phyloP scores from a whole-genome alignment of 352 stramenopile genomes.

The Phytophthora meadii region DNA sequence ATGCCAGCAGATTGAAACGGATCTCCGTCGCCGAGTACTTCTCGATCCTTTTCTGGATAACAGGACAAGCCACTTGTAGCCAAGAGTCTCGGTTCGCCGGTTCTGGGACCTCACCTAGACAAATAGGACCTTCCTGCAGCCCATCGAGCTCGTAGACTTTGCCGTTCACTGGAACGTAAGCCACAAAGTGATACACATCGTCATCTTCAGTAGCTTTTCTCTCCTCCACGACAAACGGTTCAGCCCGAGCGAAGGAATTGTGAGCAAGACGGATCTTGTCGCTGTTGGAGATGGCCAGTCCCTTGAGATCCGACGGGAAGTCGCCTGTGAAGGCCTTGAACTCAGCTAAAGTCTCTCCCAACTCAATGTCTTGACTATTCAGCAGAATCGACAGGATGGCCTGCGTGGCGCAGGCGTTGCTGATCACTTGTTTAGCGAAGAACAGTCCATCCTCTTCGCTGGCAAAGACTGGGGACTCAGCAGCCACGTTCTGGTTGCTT shows the following conservation, averaged over 20 bases:
- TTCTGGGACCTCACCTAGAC: conserved; percentile 70
- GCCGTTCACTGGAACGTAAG: conserved; percentile 91
- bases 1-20: conserved; percentile 97
- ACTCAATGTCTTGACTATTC: conserved; percentile 81
- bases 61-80: conserved; percentile 89
- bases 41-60: conserved; percentile 95
- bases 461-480: conserved; percentile 23
- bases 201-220: conserved; percentile 83
- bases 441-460: conserved; percentile 82
- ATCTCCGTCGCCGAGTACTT: conserved; percentile 92
- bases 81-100: conserved; percentile 61
- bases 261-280: conserved; percentile 86
- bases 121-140: conserved; percentile 89
- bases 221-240: conserved; percentile 85
- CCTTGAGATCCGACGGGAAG: conserved; percentile 84
- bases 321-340: conserved; percentile 87
- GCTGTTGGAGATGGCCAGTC: conserved; percentile 87
- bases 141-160: conserved; percentile 97
- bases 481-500: conserved; percentile 49
- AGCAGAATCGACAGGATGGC: conserved; percentile 96
- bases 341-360: conserved; percentile 69
- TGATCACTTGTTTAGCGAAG: conserved; percentile 97
- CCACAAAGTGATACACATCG: conserved; percentile 98
- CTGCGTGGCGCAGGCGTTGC: conserved; percentile 97
- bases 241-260: conserved; percentile 82